phyloP scores from a whole-genome alignment of 768 basidiomycete species.

The Amanita jacksonii region DNA sequence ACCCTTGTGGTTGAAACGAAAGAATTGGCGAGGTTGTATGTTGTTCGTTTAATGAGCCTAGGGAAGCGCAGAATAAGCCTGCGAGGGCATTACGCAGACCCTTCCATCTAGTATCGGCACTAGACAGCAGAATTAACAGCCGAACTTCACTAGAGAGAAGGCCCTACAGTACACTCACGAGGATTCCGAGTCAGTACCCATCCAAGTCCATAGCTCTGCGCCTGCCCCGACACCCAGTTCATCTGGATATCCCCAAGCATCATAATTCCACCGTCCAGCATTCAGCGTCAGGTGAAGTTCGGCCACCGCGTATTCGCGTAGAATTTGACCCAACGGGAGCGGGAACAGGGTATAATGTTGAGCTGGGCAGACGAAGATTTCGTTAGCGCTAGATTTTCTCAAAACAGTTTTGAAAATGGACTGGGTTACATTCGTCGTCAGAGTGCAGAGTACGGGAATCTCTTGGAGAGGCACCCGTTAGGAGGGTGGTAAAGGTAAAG shows the following conservation, averaged over 20 bases:
- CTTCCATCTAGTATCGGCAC: conserved; percentile 72
- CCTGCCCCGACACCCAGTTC: conserved; percentile 73
- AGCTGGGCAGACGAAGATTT: too few species aligned
- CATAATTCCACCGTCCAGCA: conserved; percentile 87
- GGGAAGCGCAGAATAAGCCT: conserved; percentile 90
- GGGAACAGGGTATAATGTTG: conserved; percentile 88
- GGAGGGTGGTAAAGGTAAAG: conserved; percentile 70
- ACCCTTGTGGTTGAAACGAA: conserved; percentile 55
- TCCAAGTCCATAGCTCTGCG: conserved; percentile 89
- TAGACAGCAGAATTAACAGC: conserved; percentile 17
- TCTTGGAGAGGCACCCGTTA: conserved; percentile 44
- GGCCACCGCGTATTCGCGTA: conserved; percentile 77
- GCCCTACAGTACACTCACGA: conserved; percentile 36
- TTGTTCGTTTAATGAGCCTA: conserved; percentile 67
- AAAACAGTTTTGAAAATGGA: not conserved
- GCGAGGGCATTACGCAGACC: conserved; percentile 83
- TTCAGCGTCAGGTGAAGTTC: conserved; percentile 87
- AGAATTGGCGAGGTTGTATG: conserved; percentile 42
- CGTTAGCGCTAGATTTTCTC: too few species aligned
- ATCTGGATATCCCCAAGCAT: conserved; percentile 73
- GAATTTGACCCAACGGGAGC: conserved; percentile 75
- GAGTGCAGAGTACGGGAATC: conserved; percentile 36
- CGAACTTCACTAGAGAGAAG: not conserved
- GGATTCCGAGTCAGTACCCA: conserved; percentile 51
- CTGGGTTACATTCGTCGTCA: conserved; percentile 6